phyloP scores from a whole-genome alignment of 805 yeast genomes.

The Helenozyma rhizophorensis region DNA sequence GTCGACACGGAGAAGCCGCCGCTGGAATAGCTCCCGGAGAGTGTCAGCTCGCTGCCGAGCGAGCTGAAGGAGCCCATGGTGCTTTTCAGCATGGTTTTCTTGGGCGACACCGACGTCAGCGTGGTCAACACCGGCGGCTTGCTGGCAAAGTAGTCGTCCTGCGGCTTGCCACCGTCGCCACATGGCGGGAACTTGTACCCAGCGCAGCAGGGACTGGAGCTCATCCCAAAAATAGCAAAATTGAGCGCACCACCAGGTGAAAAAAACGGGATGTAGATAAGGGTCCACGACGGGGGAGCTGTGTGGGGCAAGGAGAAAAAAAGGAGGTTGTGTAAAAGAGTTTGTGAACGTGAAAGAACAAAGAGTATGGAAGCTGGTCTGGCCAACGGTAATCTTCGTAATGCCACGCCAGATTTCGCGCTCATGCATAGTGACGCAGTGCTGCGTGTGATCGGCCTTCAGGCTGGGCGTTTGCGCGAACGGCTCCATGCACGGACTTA shows the following conservation, averaged over 20 bases:
- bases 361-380: too few species aligned
- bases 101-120: slow-evolving; percentile 4
- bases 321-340: too few species aligned
- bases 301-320: too few species aligned
- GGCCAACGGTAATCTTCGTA: too few species aligned
- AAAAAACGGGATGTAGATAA: too few species aligned
- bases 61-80: slow-evolving; percentile 22
- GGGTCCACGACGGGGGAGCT: too few species aligned
- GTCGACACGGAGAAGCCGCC: slow-evolving; percentile 22
- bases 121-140: slow-evolving; percentile 2
- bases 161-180: background rate
- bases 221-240: slow-evolving; percentile 7
- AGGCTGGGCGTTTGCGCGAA: background rate
- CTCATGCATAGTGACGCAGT: too few species aligned
- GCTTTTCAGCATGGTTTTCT: slow-evolving; percentile 1
- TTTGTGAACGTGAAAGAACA: too few species aligned
- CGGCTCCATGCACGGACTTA: slow-evolving; percentile 1
- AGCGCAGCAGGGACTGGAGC: slow-evolving; percentile 13
- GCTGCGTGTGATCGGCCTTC: too few species aligned
- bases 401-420: too few species aligned
- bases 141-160: slow-evolving; percentile 8
- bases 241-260: too few species aligned
- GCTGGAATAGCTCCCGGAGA: slow-evolving; percentile 4
- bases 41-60: slow-evolving; percentile 23
- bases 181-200: slow-evolving; percentile 13